Evolutionary conservation across 2,329 filamentous ascomycete species (phyloP).

Genomic region (Pseudocercospora fijiensis): DNA sequence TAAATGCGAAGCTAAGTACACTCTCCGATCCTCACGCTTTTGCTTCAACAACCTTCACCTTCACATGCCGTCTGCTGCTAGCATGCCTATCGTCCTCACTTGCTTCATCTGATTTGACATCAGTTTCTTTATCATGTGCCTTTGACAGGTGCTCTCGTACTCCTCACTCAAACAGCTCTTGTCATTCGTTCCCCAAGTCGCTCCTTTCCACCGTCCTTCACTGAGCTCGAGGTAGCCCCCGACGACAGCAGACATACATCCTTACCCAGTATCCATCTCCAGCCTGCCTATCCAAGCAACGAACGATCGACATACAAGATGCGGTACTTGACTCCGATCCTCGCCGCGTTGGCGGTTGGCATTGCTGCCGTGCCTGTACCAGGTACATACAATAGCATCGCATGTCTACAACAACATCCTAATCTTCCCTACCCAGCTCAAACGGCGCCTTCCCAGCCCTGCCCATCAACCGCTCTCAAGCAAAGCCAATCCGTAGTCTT

Average conservation of each 20-base stretch:
- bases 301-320: slow-evolving; percentile 19
- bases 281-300: slow-evolving; percentile 1
- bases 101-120: slow-evolving; percentile 8
- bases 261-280: background rate
- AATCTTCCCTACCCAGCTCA: background rate
- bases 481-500: slow-evolving; percentile 31
- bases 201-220: slow-evolving; percentile 12
- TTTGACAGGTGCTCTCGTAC: slow-evolving; percentile 23
- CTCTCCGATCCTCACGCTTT: slow-evolving; percentile 17
- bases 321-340: slow-evolving; percentile 18
- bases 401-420: background rate
- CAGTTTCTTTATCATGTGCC: slow-evolving; percentile 16
- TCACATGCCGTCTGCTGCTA: background rate
- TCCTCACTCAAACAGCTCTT: slow-evolving; percentile 9
- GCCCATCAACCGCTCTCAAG: slow-evolving; percentile 16
- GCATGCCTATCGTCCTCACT: slow-evolving; percentile 5
- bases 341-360: slow-evolving; percentile 19
- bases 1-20: slow-evolving; percentile 17
- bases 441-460: slow-evolving; percentile 4
- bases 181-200: slow-evolving; percentile 19
- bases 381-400: slow-evolving; percentile 8
- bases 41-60: background rate
- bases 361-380: slow-evolving; percentile 10
- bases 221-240: background rate
- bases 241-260: background rate